Percentiles rank a stretch among this genome's conserved stretches.
phyloP scores from a whole-genome alignment of 805 yeast genomes.

The Metschnikowia lachancei region DNA sequence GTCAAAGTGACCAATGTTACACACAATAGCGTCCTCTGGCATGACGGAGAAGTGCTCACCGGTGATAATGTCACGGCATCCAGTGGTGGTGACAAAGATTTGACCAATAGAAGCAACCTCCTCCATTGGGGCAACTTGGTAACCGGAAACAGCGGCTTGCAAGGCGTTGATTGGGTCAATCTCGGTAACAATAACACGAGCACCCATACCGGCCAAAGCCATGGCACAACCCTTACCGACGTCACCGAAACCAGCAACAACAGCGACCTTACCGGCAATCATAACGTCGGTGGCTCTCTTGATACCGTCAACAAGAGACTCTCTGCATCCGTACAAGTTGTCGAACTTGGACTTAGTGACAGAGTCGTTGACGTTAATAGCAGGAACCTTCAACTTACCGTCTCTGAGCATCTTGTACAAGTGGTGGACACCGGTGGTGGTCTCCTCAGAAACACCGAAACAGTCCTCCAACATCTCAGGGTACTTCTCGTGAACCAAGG shows the following conservation, averaged over 20 bases:
- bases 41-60: constrained; percentile 80
- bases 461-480: constrained; percentile 96
- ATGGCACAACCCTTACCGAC: constrained; percentile 99
- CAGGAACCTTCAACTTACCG: constrained; percentile 90
- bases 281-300: constrained; percentile 99
- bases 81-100: constrained; percentile 98
- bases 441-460: constrained; percentile 96
- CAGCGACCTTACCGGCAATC: constrained; percentile 99
- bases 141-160: constrained; percentile 99
- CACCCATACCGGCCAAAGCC: constrained; percentile 99
- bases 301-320: constrained; percentile 97
- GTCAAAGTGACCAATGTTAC: constrained; percentile 99
- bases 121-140: constrained; percentile 93
- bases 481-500: constrained; percentile 94
- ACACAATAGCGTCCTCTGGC: constrained; percentile 99
- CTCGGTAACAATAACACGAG: constrained; percentile 96
- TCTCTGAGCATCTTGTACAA: constrained; percentile 94
- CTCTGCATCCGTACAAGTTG: constrained; percentile 99
- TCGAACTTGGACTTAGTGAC: constrained; percentile 99
- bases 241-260: constrained; percentile 99
- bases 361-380: constrained; percentile 97
- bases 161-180: constrained; percentile 98
- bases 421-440: constrained; percentile 99
- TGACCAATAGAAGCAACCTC: constrained; percentile 92
- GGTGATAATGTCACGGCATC: constrained; percentile 97